These are phyloP conservation scores for Linderniella brevidens DNA, from an alignment of 257 asterid genomes.

Conservation along the genomic window DNA sequence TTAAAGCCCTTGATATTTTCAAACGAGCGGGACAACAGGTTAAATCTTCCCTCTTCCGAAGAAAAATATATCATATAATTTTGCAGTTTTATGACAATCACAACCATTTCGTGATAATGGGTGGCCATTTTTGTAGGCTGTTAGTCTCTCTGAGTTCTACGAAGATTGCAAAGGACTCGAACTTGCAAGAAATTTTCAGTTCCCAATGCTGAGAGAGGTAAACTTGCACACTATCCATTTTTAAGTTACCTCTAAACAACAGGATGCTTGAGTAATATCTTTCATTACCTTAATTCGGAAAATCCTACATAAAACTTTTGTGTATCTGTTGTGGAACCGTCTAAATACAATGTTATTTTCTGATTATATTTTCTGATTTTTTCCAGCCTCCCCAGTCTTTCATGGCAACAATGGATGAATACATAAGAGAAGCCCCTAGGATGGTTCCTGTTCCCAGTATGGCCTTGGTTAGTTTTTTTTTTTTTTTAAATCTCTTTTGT, in stretches of 20 bases:
- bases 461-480: conserved; percentile 30
- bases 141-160: conserved; percentile 78
- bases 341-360: background rate
- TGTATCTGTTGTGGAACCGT: conserved; percentile 1
- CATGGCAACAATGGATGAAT: conserved; percentile 55
- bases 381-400: conserved; percentile 52
- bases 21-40: conserved; percentile 99
- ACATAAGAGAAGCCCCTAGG: conserved; percentile 51
- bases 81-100: no score
- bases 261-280: no score
- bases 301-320: background rate
- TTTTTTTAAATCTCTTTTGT: background rate
- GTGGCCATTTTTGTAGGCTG: conserved; percentile 38
- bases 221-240: background rate
- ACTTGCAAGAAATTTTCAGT: conserved; percentile 95
- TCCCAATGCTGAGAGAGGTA: conserved; percentile 92
- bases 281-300: no score
- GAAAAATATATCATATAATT: no score
- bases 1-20: conserved; percentile 84
- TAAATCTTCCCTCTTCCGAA: conserved; percentile 8
- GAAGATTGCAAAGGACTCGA: conserved; percentile 93
- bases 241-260: no score
- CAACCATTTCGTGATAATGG: background rate
- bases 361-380: background rate
- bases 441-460: conserved; percentile 36